Percentiles rank a stretch among this genome's conserved stretches.
Conservation (phyloP, 768 basidiomycete genomes). For the Lentinula edodes region DNA sequence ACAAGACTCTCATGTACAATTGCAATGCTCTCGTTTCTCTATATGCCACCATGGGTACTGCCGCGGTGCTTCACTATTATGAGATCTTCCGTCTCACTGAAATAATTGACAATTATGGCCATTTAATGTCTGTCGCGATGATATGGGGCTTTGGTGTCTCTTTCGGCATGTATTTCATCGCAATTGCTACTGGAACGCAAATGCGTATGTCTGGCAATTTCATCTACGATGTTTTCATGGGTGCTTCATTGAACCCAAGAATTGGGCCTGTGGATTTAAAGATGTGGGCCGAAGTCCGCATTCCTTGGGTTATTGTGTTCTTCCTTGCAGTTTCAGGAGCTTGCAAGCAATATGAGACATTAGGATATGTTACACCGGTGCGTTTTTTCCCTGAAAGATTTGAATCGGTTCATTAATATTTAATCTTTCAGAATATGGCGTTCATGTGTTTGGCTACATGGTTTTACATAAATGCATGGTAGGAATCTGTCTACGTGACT, state of each 20-base stretch:
- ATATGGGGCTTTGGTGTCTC: constrained; percentile 84
- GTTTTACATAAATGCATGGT: constrained; percentile 96
- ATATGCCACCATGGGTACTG: constrained; percentile 77
- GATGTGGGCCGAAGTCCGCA: constrained; percentile 97
- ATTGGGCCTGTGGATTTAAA: constrained; percentile 90
- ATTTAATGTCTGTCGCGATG: constrained; percentile 93
- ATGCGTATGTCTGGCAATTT: constrained; percentile 94
- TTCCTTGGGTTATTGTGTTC: constrained; percentile 96
- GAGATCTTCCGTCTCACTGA: constrained; percentile 86
- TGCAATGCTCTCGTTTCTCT: constrained; percentile 89
- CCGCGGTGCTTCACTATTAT: constrained; percentile 69
- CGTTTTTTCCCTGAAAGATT: constrained; percentile 19
- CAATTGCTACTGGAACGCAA: constrained; percentile 70
- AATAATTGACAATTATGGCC: constrained; percentile 95
- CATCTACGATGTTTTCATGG: constrained; percentile 97
- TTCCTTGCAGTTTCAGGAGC: constrained; percentile 88
- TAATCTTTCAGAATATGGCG: constrained; percentile 72
- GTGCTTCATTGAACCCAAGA: constrained; percentile 89
- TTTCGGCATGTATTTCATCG: constrained; percentile 74
- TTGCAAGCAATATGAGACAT: constrained; percentile 91
- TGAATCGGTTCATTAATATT: not conserved
- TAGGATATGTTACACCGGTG: constrained; percentile 90
- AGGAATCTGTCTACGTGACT: constrained; percentile 11
- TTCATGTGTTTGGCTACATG: constrained; percentile 96
- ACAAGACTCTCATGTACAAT: constrained; percentile 92